Base-by-base conservation (phyloP, 768 basidiomycete species). In the Mycena filopes region DNA sequence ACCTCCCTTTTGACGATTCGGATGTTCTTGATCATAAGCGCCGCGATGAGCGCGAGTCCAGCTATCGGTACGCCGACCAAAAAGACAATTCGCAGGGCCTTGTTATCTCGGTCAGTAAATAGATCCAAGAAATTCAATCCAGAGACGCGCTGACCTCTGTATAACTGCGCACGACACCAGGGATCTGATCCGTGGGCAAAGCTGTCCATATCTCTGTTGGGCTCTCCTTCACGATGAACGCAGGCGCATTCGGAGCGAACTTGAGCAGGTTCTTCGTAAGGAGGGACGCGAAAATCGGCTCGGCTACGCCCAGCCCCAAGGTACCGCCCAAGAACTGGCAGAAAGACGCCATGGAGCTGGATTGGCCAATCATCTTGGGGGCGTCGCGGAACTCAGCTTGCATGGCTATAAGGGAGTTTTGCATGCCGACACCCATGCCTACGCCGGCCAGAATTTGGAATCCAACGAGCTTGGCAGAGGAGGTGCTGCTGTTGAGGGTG, bases 161-260 rank as follows among this genome's bases (percentile, higher is more conserved):
- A 43, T 68, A 70, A 8, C 36, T 48, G 12, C 33, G 36, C 29
- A 67, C 55, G 18, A 65, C 67, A 18, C 69, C 69, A 10, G 63
- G 58, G n/a, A 68, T 60, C 63, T 55, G 8, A 38, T 46, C 60
- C 40, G 48, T 9, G 15, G 63, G 43, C 29, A 68, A 10, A 4
- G 21, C 55, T 6, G 53, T 50, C 38, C 63, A 67, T 33, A 70
- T 70, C 16, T 65, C 56, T 3, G 60, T 63, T 23, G 66, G 65
- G 26, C 48, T 51, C 40, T 67, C 61, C 47, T 55, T 60, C 16
- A 63, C 58, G 26, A 67, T 43, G 1, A 25, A 28, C 50, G 55
- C 40, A 5, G 61, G 62, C 20, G 55, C 69, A 55, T 65, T 43
- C 10, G 69, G 69, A 7, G 66, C 69, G 40, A 60, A 70, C 9